Evolutionary conservation across 2,329 filamentous ascomycete genomes (phyloP).

Genomic region (Metarhizium sp.): DNA sequence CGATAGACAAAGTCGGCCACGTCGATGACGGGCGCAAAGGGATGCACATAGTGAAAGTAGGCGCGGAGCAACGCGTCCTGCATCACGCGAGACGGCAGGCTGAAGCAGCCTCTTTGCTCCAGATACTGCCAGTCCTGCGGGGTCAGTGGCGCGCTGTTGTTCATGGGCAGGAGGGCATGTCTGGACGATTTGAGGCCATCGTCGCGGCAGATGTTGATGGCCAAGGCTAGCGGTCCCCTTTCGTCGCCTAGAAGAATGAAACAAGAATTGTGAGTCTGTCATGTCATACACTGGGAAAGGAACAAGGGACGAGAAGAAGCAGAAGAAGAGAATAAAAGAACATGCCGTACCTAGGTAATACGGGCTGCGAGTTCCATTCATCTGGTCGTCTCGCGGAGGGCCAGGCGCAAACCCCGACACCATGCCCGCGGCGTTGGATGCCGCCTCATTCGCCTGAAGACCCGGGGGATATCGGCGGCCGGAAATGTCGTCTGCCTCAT

Average conservation of each 20-base stretch:
- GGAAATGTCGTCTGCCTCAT: not conserved
- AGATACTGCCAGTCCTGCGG: not conserved
- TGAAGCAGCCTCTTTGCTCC: slow-evolving; percentile 11
- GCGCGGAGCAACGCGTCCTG: slow-evolving; percentile 9
- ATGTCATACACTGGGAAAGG: no score
- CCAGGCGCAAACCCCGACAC: not conserved
- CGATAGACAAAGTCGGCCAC: slow-evolving; percentile 10
- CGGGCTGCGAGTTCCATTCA: not conserved
- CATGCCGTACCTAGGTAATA: not conserved
- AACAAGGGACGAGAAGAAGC: no score
- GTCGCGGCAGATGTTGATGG: not conserved
- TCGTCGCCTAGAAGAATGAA: not conserved
- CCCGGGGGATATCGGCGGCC: not conserved
- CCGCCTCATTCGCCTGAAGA: not conserved
- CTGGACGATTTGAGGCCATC: not conserved
- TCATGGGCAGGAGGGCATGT: not conserved
- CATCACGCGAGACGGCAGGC: slow-evolving; percentile 7
- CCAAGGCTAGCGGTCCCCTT: not conserved
- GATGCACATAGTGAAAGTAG: slow-evolving; percentile 18
- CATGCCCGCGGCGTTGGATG: not conserved
- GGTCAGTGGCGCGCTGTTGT: not conserved
- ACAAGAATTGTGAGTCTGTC: not conserved
- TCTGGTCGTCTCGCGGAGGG: not conserved
- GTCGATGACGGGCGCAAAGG: slow-evolving; percentile 15
- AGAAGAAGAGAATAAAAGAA: not conserved